Evolutionary conservation across 2,329 filamentous ascomycete species (phyloP), one percentile per base, ranked within the genome.

Genomic region (Cryphonectria radicalis): DNA sequence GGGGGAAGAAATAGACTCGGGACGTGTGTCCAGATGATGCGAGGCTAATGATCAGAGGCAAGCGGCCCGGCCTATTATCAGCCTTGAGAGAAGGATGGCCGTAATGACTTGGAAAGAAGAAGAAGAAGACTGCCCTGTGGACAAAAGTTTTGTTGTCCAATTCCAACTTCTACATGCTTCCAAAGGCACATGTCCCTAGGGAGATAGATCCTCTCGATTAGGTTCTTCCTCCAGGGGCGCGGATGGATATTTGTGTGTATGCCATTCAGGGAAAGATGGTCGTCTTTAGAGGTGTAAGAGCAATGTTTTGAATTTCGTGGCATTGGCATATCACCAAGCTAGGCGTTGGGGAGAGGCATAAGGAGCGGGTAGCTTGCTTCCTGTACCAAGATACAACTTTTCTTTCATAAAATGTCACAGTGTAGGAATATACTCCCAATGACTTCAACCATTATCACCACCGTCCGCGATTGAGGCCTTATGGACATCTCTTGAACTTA

Each of bases 1-100:
- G 67, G 8, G 67, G 89, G 10, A 94, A 93, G 86, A 94, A 93
- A 83, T 92, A 79, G 82, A 37, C 28, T 2, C 7, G 5, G 13
- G 11, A 5, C 43, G 7, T 35, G 11, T 63, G 11, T 37, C 28
- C 5, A 37, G 5, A 25, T 28, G 5, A 25, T 28, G 11, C 7
- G 59, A 14, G 19, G 59, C 14, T 40, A 17, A 37, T 46, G 37
- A 14, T 10, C 55, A 60, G 57, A 60, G 4, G 57, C 14, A 25
- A 55, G 50, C 50, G 19, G 22, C 42, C 19, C 1, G 46, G 46
- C 46, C 19, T 25, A 4, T 11, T 25, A 53, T 53, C 7, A n/a
- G 19, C 46, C 19, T 53, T 53, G 46, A n/a, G 19, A 53, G 19
- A n/a, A n/a, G 19, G 19, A 22, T 50, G 7, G 6, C 46, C n/a